Evolutionary conservation across 2,329 filamentous ascomycete genomes (phyloP), one percentile per base, ranked within the genome.

Genomic region (Cladosporium cucumerinum): DNA sequence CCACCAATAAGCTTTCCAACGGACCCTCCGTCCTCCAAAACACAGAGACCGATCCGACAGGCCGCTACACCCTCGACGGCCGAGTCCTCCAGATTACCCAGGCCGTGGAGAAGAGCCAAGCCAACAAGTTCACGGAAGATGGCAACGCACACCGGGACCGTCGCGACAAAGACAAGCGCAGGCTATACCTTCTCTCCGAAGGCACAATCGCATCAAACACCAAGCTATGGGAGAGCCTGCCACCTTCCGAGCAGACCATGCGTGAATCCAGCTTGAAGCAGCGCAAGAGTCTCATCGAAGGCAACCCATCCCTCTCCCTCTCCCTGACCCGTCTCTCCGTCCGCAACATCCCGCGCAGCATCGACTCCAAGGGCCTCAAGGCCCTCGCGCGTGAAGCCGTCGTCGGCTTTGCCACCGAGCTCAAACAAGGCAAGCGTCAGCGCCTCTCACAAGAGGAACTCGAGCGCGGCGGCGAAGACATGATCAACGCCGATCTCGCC

Each of bases 401-500:
- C 14, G 95, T 98, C 57, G 93, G 92, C 0, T 99, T 99, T 73
- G 93, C 95, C 48, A 90, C 84, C 67, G 95, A 99, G 72, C 92
- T 94, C 69, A 96, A 93, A 75, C 84, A 83, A 30, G 92, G 91
- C 16, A 84, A 84, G 39, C 89, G 95, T 30, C 81, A 89, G 68
- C 89, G 89, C 23, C 83, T 99, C 3, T 95, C 91, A n/a, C 93
- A 91, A 74, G 95, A 99, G 73, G 96, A 99, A 76, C 84, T 91
- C 61, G 82, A 86, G 18, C 88, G 95, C 48, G 93, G 92, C 59
- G 90, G 90, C 12, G 88, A 91, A 34, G 88, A 90, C 57, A 93
- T 93, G 82, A 88, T 86, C 71, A 88, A 91, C 66, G 90, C 92
- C 3, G 95, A 99, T 74, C 86, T 86, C 57, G 83, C 88, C 68